Percentiles rank a stretch among this genome's conserved stretches.
Evolutionary conservation across 176 grass and related monocot genomes (phyloP).

Genomic region (Raddia distichophylla): DNA sequence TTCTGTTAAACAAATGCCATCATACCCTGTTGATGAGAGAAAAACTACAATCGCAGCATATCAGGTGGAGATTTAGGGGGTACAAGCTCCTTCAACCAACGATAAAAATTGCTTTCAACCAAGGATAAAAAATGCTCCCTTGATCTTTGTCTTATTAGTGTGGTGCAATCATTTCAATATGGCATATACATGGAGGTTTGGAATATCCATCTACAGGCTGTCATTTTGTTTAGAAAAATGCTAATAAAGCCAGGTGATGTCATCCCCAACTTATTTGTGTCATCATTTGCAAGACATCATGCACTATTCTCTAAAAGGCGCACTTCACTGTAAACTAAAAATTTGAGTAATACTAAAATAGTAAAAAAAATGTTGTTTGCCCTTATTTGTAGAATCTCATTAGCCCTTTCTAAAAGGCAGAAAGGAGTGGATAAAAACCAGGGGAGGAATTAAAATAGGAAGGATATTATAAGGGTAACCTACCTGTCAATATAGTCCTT

Average conservation of each 20-base stretch:
- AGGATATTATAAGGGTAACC: neutral
- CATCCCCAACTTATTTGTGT: conserved; percentile 10
- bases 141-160: conserved; percentile 17
- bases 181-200: conserved; percentile 32
- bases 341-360: neutral
- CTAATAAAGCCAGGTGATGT: neutral
- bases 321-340: neutral
- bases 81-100: neutral
- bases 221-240: conserved; percentile 14
- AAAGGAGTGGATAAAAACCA: neutral
- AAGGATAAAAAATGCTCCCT: neutral
- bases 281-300: too few species aligned
- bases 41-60: neutral
- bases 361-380: neutral
- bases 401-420: neutral
- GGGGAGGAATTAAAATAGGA: neutral
- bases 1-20: neutral
- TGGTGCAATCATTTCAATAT: conserved; percentile 32
- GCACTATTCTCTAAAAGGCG: too few species aligned
- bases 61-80: neutral
- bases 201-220: conserved; percentile 42
- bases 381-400: neutral
- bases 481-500: conserved; percentile 4
- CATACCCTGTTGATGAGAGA: neutral
- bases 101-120: neutral